These are phyloP conservation scores for Verbena officinalis DNA, from an alignment of 257 asterid genomes.

Conservation along the genomic window DNA sequence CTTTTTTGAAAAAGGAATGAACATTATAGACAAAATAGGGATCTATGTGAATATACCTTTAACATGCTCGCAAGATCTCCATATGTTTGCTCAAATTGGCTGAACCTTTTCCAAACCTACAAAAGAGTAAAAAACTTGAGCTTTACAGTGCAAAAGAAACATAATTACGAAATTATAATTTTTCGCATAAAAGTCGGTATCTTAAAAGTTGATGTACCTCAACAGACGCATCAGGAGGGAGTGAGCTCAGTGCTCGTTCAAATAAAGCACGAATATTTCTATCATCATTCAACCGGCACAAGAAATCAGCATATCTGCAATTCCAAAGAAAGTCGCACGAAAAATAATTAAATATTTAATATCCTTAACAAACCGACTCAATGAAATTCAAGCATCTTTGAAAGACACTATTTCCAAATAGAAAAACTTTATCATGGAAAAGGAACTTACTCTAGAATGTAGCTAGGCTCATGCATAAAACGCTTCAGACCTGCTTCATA, in stretches of 20 bases:
- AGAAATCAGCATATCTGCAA: conserved; percentile 96
- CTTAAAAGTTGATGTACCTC: conserved; percentile 56
- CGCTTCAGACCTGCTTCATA: conserved; percentile 93
- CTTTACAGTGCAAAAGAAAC: not conserved
- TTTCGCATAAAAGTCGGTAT: conserved; percentile 7
- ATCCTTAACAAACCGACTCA: not conserved
- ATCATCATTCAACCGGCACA: conserved; percentile 91
- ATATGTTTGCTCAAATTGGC: conserved; percentile 88
- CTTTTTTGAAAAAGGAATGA: not conserved
- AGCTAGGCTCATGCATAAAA: conserved; percentile 97
- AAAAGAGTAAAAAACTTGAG: conserved; percentile 22
- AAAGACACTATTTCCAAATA: conserved; percentile 5
- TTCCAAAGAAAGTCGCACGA: conserved; percentile 24
- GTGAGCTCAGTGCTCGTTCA: conserved; percentile 93
- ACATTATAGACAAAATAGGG: conserved; percentile 16
- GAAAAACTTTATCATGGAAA: too few species aligned
- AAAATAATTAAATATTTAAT: not conserved
- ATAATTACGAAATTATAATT: not conserved
- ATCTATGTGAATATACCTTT: conserved; percentile 54
- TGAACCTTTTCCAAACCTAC: conserved; percentile 93
- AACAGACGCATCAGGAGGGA: conserved; percentile 90
- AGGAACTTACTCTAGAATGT: conserved; percentile 90
- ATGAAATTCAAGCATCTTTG: conserved; percentile 13
- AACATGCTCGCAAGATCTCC: conserved; percentile 98
- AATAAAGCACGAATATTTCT: conserved; percentile 94